These are phyloP conservation scores for Parietichytrium sp. DNA, from an alignment of 108 stramenopile species.

Conservation along the genomic window DNA sequence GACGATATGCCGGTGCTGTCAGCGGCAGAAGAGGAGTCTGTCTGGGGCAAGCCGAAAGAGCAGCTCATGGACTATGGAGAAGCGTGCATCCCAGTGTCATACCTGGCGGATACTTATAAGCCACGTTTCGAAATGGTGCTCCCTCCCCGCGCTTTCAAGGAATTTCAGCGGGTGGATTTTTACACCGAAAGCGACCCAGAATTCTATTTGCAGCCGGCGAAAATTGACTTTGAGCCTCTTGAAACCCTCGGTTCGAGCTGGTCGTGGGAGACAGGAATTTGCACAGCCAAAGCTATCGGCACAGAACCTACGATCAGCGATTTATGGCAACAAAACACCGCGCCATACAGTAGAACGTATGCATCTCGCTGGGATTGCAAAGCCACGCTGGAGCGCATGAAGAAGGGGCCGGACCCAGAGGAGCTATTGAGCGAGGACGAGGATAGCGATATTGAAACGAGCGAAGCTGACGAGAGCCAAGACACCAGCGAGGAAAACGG, in stretches of 20 bases:
- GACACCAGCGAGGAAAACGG: background rate
- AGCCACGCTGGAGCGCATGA: background rate
- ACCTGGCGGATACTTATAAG: background rate
- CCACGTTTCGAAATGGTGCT: conserved; percentile 1
- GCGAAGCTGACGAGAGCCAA: background rate
- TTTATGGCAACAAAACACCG: background rate
- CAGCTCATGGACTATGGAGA: background rate
- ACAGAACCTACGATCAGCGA: conserved; percentile 1
- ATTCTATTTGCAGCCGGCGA: background rate
- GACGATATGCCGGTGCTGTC: background rate
- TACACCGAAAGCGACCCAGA: background rate
- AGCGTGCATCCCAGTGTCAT: background rate
- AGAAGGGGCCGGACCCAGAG: background rate
- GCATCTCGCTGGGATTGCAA: background rate
- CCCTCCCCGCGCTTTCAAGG: background rate
- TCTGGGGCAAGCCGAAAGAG: background rate
- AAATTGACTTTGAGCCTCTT: background rate
- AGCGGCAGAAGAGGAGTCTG: background rate
- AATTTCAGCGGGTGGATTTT: background rate
- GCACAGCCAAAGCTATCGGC: background rate
- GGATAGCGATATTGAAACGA: background rate
- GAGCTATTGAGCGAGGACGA: conserved; percentile 27
- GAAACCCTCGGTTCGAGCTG: background rate
- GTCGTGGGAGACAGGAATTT: background rate
- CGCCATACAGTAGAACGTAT: background rate